phyloP scores from a whole-genome alignment of 2,329 filamentous ascomycete species.

The Phoma sp. region DNA sequence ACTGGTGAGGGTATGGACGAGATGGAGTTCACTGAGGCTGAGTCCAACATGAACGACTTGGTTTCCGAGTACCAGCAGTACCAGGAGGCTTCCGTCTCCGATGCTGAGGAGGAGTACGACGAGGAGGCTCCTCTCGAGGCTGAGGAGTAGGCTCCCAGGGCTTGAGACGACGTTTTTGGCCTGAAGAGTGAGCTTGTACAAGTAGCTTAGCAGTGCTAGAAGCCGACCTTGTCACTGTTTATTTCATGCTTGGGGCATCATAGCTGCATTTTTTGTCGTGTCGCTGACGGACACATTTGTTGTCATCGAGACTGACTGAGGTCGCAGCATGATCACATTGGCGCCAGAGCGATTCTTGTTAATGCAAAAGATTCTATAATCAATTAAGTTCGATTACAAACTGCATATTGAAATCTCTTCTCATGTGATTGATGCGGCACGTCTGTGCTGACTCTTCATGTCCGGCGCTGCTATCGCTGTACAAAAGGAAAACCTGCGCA shows the following conservation, averaged over 20 bases:
- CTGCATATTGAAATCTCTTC: background rate
- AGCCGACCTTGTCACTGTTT: constrained; percentile 21
- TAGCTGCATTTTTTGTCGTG: constrained; percentile 23
- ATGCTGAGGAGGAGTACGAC: constrained; percentile 95
- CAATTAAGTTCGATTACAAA: constrained; percentile 14
- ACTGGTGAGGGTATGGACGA: constrained; percentile 99
- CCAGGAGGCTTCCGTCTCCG: constrained; percentile 97
- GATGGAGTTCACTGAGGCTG: constrained; percentile 99
- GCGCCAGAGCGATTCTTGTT: constrained; percentile 44
- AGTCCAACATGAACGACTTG: constrained; percentile 99
- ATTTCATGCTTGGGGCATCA: constrained; percentile 37
- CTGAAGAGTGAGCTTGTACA: constrained; percentile 5
- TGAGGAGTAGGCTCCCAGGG: constrained; percentile 62
- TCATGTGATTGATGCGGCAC: no score
- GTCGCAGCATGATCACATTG: constrained; percentile 32
- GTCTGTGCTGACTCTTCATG: no score
- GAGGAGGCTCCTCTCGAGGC: constrained; percentile 78
- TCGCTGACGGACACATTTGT: constrained; percentile 19
- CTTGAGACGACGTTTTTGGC: constrained; percentile 13
- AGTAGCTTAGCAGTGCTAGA: constrained; percentile 10
- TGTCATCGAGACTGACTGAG: constrained; percentile 24
- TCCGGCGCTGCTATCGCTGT: no score
- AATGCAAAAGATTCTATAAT: constrained; percentile 45
- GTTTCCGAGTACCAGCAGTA: constrained; percentile 99
- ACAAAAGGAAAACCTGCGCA: no score